Conservation (phyloP, 306 rosid genomes). For the Trichosanthes cucumerina region DNA sequence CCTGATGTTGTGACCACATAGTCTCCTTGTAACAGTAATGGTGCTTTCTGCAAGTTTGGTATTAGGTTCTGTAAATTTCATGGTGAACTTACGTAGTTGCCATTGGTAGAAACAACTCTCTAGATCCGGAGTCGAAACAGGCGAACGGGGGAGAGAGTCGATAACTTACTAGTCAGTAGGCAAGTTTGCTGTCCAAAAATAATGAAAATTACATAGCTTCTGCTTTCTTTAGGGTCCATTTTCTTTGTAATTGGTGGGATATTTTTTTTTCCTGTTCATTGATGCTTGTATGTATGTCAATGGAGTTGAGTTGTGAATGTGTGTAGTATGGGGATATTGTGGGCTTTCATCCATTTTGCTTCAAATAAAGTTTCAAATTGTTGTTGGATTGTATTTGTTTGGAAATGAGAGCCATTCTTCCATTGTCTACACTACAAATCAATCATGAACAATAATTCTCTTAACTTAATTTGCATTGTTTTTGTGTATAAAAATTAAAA, state of each 20-base stretch:
- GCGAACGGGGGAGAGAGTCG: not conserved
- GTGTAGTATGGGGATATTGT: not conserved
- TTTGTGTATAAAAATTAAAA: no score
- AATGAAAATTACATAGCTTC: not conserved
- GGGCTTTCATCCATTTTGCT: not conserved
- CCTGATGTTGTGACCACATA: slow-evolving; percentile 78
- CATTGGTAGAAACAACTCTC: not conserved
- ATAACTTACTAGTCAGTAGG: not conserved
- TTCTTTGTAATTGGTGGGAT: not conserved
- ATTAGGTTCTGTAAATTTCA: not conserved
- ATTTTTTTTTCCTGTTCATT: not conserved
- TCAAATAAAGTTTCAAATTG: not conserved
- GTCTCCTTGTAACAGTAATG: not conserved
- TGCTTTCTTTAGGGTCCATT: not conserved
- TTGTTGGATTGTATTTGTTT: not conserved
- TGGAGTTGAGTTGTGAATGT: not conserved
- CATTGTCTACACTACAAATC: not conserved
- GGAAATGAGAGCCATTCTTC: not conserved
- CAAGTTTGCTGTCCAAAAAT: not conserved
- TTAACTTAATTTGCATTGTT: no score
- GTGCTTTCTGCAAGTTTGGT: not conserved
- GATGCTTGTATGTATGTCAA: not conserved
- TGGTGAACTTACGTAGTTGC: not conserved
- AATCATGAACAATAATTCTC: not conserved
- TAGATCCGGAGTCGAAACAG: not conserved